These are phyloP conservation scores for Chloris gayana DNA, from an alignment of 176 grass and related monocot species.

Conservation along the genomic window DNA sequence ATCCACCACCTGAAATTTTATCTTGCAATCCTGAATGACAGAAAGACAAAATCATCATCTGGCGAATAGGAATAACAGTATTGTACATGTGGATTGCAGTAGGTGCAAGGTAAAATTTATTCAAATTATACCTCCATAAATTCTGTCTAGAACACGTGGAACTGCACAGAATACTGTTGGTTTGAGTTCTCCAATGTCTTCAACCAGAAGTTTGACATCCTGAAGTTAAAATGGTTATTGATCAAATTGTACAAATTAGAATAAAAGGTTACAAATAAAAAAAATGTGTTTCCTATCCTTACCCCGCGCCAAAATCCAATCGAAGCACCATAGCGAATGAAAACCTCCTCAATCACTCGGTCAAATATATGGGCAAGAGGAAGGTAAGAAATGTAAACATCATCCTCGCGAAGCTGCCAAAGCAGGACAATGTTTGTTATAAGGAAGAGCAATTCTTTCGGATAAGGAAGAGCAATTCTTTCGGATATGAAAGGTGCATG, in stretches of 20 bases:
- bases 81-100: neutral
- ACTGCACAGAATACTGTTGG: slow-evolving; percentile 94
- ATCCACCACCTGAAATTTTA: slow-evolving; percentile 75
- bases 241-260: slow-evolving; percentile 20
- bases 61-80: neutral
- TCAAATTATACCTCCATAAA: slow-evolving; percentile 74
- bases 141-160: slow-evolving; percentile 89
- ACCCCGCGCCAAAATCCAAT: slow-evolving; percentile 99
- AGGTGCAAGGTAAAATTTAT: no score
- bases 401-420: slow-evolving; percentile 61
- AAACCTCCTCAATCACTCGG: slow-evolving; percentile 83
- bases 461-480: neutral
- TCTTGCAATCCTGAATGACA: slow-evolving; percentile 71
- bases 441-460: no score
- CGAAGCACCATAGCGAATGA: slow-evolving; percentile 85
- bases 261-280: slow-evolving; percentile 10
- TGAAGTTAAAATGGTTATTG: slow-evolving; percentile 47
- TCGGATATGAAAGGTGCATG: neutral
- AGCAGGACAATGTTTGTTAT: slow-evolving; percentile 19
- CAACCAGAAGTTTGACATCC: slow-evolving; percentile 91
- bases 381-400: slow-evolving; percentile 89
- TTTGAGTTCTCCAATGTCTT: slow-evolving; percentile 93
- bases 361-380: slow-evolving; percentile 98
- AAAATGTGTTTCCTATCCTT: slow-evolving; percentile 33
- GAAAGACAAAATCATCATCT: slow-evolving; percentile 25